Percentiles rank a stretch among this genome's conserved stretches.
phyloP scores from a whole-genome alignment of 192 early-diverging fungal species.

The Funneliformis geosporum region DNA sequence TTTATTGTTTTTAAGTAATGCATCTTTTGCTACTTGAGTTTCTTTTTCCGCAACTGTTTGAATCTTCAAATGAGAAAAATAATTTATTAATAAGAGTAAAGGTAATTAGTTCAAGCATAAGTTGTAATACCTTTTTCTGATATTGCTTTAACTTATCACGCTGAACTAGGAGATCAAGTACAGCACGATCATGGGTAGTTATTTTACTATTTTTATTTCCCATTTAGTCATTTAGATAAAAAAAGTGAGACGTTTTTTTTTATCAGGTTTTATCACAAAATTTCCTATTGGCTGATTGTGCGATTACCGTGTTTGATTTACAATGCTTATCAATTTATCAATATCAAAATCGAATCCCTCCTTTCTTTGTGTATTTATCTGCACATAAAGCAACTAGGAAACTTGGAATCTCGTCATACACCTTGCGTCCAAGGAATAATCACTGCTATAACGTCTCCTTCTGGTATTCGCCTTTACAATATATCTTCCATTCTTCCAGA shows the following conservation, averaged over 20 bases:
- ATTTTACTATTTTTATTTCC: slow-evolving; percentile 59
- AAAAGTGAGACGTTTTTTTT: background rate
- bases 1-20: slow-evolving; percentile 76
- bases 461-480: too few species aligned
- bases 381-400: too few species aligned
- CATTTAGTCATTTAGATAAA: background rate
- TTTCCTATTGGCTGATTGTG: background rate
- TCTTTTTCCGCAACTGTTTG: slow-evolving; percentile 81
- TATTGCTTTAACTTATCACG: slow-evolving; percentile 92
- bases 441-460: too few species aligned
- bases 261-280: background rate
- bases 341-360: too few species aligned
- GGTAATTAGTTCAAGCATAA: background rate
- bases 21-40: slow-evolving; percentile 73
- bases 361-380: too few species aligned
- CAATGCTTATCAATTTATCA: too few species aligned
- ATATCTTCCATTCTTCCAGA: too few species aligned
- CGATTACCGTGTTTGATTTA: too few species aligned
- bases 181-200: slow-evolving; percentile 88
- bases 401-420: too few species aligned
- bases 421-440: too few species aligned
- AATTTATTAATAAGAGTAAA: background rate
- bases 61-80: slow-evolving; percentile 52
- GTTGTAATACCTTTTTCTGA: slow-evolving; percentile 74
- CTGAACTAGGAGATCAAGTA: slow-evolving; percentile 95